phyloP scores from a whole-genome alignment of 139 green algal species.

The Chlorella sp. region DNA sequence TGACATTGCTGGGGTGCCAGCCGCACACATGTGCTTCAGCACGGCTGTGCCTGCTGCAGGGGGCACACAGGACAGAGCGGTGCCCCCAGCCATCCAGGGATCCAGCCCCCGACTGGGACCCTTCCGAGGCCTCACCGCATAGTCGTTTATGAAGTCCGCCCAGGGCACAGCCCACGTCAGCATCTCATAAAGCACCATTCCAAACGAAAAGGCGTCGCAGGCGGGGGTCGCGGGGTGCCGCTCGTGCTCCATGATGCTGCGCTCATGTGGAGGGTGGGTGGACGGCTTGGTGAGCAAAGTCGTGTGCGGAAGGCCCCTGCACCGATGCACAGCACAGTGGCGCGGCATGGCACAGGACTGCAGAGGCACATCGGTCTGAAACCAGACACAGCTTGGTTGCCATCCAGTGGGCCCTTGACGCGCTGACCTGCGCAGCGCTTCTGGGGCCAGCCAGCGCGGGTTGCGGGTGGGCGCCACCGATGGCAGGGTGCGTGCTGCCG shows the following conservation, averaged over 20 bases:
- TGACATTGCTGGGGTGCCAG: background rate
- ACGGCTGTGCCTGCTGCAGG: background rate
- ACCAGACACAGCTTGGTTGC: background rate
- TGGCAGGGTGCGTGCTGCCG: background rate
- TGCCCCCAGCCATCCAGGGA: background rate
- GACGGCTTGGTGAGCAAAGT: background rate
- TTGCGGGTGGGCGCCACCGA: background rate
- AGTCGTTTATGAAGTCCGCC: background rate
- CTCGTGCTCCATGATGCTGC: too few species aligned
- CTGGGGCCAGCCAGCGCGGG: background rate
- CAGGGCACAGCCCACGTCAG: background rate
- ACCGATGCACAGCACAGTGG: accelerated
- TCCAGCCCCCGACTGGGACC: background rate
- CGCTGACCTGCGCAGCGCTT: background rate
- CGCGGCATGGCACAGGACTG: background rate
- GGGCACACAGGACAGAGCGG: background rate
- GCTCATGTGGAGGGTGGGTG: background rate
- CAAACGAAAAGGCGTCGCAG: background rate
- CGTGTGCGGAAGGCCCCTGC: background rate
- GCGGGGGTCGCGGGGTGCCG: background rate
- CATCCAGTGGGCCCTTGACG: background rate
- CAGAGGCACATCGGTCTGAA: background rate
- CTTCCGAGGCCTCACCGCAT: background rate
- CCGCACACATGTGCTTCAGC: background rate
- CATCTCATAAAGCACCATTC: background rate